A percentile compares a stretch with the other conserved stretches of the same genome.
phyloP scores from a whole-genome alignment of 2,329 filamentous ascomycete species.

The Tolypocladium nubicola region DNA sequence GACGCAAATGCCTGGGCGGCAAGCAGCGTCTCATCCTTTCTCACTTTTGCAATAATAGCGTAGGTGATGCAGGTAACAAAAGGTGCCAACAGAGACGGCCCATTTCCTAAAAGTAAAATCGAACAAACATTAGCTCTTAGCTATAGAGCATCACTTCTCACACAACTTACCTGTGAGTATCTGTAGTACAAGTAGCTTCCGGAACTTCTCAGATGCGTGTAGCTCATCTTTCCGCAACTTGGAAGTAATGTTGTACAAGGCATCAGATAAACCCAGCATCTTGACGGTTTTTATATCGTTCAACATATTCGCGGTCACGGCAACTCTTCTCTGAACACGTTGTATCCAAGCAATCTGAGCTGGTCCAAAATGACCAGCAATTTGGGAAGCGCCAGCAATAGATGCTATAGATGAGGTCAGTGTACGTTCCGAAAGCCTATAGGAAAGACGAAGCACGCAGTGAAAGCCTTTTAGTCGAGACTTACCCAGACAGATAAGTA shows the following conservation, averaged over 20 bases:
- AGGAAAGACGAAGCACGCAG: background rate
- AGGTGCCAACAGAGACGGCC: background rate
- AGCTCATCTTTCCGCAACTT: background rate
- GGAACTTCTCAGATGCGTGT: background rate
- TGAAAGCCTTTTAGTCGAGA: background rate
- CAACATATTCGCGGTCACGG: background rate
- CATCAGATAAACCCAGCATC: background rate
- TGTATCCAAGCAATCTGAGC: background rate
- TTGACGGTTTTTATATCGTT: constrained; percentile 3
- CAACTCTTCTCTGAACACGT: constrained; percentile 1
- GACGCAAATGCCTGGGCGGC: background rate
- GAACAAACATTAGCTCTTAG: background rate
- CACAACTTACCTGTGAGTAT: background rate
- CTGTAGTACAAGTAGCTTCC: background rate
- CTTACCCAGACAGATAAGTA: background rate
- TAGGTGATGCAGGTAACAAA: background rate
- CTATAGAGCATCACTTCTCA: background rate
- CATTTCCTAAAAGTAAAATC: background rate
- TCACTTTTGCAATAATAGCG: background rate
- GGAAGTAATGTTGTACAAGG: background rate
- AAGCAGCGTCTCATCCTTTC: background rate
- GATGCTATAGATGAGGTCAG: background rate
- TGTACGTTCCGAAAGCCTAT: background rate
- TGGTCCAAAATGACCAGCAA: background rate
- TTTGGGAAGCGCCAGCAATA: background rate